Evolutionary conservation across 2,329 filamentous ascomycete species (phyloP).

Genomic region (Pseudogymnoascus sp.): DNA sequence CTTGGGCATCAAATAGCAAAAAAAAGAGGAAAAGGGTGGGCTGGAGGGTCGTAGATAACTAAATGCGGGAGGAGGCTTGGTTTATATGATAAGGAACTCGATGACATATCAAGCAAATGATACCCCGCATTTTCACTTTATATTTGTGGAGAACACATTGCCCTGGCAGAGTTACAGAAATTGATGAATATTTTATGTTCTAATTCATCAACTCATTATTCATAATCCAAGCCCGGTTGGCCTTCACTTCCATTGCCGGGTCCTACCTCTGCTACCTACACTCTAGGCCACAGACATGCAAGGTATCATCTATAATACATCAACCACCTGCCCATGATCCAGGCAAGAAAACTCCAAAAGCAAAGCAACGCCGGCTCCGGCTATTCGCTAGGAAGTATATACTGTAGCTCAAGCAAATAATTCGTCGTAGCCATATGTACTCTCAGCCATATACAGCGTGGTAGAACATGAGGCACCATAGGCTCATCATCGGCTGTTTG

Average conservation of each 20-base stretch:
- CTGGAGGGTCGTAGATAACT: neutral
- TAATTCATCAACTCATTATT: conserved; percentile 6
- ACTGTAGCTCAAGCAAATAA: neutral
- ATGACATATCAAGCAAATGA: conserved; percentile 2
- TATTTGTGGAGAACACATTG: neutral
- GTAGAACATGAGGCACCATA: neutral
- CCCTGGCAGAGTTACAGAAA: neutral
- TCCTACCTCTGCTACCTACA: neutral
- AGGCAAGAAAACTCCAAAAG: neutral
- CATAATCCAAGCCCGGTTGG: neutral
- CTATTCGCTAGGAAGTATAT: neutral
- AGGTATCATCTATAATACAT: neutral
- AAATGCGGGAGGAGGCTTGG: neutral
- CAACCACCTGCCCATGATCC: neutral
- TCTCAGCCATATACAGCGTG: neutral
- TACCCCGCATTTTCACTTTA: conserved; percentile 5
- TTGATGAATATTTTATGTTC: neutral
- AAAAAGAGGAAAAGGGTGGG: neutral
- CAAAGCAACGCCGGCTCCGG: neutral
- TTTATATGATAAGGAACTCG: neutral
- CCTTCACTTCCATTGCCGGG: neutral
- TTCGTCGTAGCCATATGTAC: neutral
- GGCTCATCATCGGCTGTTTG: neutral
- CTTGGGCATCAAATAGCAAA: neutral
- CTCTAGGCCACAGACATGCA: neutral